Evolutionary conservation across 352 stramenopile species (phyloP).

Genomic region (Phytopythium montanum): DNA sequence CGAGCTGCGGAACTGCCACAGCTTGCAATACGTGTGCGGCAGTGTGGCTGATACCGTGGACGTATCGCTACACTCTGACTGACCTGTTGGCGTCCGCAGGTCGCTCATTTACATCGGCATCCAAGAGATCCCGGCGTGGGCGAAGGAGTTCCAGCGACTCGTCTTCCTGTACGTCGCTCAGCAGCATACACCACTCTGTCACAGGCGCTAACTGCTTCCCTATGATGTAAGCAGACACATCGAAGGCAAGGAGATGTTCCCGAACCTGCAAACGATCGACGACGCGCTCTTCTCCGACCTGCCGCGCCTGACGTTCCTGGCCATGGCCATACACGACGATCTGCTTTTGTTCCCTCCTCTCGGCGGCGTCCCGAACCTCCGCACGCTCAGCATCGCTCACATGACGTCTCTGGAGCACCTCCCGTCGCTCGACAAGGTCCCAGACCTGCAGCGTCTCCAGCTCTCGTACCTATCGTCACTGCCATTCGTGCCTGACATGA

Average conservation of each 20-base stretch:
- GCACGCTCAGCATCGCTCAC: conserved; percentile 18
- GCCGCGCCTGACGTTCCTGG: conserved; percentile 13
- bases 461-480: conserved; percentile 13
- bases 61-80: no score
- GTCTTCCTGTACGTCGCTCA: conserved; percentile 20
- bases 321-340: conserved; percentile 9
- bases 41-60: neutral
- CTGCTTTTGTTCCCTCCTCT: conserved; percentile 12
- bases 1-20: conserved; percentile 22
- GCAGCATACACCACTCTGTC: no score
- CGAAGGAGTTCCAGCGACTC: conserved; percentile 15
- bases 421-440: conserved; percentile 13
- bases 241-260: conserved; percentile 12
- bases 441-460: conserved; percentile 9
- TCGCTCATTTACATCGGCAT: conserved; percentile 17
- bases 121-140: conserved; percentile 10
- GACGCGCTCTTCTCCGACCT: conserved; percentile 22
- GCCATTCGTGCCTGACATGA: conserved; percentile 16
- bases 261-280: conserved; percentile 5
- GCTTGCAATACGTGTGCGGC: conserved; percentile 36
- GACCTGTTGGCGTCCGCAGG: conserved; percentile 6
- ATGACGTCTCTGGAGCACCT: conserved; percentile 14
- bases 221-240: no score
- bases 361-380: conserved; percentile 13
- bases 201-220: no score